Conservation (phyloP, 2,329 filamentous ascomycete genomes). For the Didymella pomorum region DNA sequence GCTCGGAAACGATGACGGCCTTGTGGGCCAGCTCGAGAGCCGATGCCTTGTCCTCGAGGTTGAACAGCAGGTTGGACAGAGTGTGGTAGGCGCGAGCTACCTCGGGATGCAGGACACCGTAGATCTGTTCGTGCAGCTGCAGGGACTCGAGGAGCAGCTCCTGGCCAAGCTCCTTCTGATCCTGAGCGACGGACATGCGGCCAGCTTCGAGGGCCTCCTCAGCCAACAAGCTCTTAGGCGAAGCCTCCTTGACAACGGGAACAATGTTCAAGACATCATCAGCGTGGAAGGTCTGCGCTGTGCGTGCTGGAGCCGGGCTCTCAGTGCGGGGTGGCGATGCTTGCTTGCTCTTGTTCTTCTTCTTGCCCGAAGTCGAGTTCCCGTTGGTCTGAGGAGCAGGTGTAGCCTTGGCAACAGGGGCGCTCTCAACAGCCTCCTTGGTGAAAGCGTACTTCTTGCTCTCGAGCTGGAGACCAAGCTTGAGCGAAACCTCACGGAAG, state of each 20-base stretch:
- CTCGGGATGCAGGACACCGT: slow-evolving; percentile 95
- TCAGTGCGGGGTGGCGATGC: slow-evolving; percentile 58
- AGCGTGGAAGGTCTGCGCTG: slow-evolving; percentile 72
- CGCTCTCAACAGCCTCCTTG: slow-evolving; percentile 41
- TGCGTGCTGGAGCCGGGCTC: slow-evolving; percentile 55
- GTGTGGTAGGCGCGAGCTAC: slow-evolving; percentile 95
- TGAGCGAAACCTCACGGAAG: slow-evolving; percentile 86
- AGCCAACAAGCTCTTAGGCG: slow-evolving; percentile 86
- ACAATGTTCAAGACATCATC: slow-evolving; percentile 93
- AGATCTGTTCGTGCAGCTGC: slow-evolving; percentile 97
- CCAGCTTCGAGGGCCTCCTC: slow-evolving; percentile 97
- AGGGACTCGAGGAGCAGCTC: slow-evolving; percentile 95
- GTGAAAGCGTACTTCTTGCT: slow-evolving; percentile 79
- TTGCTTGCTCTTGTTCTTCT: slow-evolving; percentile 66
- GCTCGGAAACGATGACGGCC: slow-evolving; percentile 93
- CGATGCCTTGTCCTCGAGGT: slow-evolving; percentile 96
- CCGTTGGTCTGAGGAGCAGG: slow-evolving; percentile 47
- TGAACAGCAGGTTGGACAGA: slow-evolving; percentile 94
- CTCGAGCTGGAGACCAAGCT: slow-evolving; percentile 87
- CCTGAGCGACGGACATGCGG: slow-evolving; percentile 92
- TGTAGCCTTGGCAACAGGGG: slow-evolving; percentile 24
- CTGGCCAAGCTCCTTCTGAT: slow-evolving; percentile 94
- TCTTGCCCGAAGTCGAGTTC: slow-evolving; percentile 51
- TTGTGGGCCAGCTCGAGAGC: slow-evolving; percentile 96
- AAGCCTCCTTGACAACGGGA: slow-evolving; percentile 94